Evolutionary conservation across 2,329 filamentous ascomycete genomes (phyloP).

Genomic region (Pseudofabraea citricarpa): DNA sequence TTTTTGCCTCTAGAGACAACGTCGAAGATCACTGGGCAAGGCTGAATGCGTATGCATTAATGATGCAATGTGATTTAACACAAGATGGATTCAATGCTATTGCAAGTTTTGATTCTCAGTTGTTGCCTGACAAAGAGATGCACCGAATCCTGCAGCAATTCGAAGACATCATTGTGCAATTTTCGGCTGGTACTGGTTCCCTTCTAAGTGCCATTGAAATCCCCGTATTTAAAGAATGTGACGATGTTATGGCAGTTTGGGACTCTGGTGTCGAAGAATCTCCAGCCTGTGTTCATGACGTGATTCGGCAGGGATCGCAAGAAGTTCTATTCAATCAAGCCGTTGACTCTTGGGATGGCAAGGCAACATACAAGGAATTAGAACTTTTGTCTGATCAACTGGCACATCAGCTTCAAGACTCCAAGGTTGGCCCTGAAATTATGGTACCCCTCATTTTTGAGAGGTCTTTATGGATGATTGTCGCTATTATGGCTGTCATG

Average conservation of each 20-base stretch:
- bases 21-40: not conserved
- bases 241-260: not conserved
- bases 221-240: not conserved
- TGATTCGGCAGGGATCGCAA: not conserved
- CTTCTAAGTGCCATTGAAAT: not conserved
- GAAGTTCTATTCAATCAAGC: not conserved
- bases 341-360: constrained; percentile 9
- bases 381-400: constrained; percentile 3
- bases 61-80: not conserved
- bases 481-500: constrained; percentile 18
- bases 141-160: not conserved
- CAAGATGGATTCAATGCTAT: not conserved
- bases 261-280: not conserved
- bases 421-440: constrained; percentile 4
- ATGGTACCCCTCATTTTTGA: constrained; percentile 10
- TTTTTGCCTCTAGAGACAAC: too few relatives aligned
- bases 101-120: not conserved
- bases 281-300: constrained; percentile 6
- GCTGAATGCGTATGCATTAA: not conserved
- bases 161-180: not conserved
- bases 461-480: constrained; percentile 15
- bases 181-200: not conserved
- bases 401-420: constrained; percentile 3
- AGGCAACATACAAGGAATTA: constrained; percentile 8
- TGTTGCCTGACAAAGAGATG: not conserved